Percentiles rank a stretch among this genome's conserved stretches.
Conservation (phyloP, 306 rosid genomes). For the Delonix regia region DNA sequence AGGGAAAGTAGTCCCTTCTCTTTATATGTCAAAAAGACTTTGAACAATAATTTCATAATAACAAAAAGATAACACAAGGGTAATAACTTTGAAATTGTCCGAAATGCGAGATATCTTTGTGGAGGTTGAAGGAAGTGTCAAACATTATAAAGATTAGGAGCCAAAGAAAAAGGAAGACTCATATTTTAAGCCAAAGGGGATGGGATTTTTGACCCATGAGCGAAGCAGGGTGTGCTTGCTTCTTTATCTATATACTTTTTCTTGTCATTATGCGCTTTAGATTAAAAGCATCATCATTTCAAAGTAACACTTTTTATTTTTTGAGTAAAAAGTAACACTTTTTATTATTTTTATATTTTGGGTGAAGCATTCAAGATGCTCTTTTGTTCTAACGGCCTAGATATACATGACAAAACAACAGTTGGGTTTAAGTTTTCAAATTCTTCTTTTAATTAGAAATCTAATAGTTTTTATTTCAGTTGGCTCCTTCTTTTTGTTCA, state of each 20-base stretch:
- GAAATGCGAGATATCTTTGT: not conserved
- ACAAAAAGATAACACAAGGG: conserved; percentile 1
- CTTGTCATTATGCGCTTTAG: not conserved
- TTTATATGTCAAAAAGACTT: not conserved
- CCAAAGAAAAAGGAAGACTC: not conserved
- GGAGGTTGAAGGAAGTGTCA: not conserved
- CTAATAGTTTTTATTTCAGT: too few relatives aligned
- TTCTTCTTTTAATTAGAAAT: too few relatives aligned
- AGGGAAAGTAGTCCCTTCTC: not conserved
- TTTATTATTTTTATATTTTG: too few relatives aligned
- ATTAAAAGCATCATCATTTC: not conserved
- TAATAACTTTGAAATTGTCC: not conserved
- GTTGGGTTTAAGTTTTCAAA: too few relatives aligned
- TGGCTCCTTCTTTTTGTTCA: too few relatives aligned
- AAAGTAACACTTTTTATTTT: not conserved
- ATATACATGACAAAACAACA: too few relatives aligned
- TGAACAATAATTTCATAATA: conserved; percentile 1
- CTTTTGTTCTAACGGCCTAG: too few relatives aligned
- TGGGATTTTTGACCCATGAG: not conserved
- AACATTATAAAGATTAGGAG: not conserved
- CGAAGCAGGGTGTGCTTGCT: not conserved
- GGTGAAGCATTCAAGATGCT: too few relatives aligned
- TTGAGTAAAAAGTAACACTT: not conserved
- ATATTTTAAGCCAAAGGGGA: not conserved
- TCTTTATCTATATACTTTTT: not conserved